Evolutionary conservation across 805 yeast species (phyloP).

Genomic region (Kuraishia ogatae): DNA sequence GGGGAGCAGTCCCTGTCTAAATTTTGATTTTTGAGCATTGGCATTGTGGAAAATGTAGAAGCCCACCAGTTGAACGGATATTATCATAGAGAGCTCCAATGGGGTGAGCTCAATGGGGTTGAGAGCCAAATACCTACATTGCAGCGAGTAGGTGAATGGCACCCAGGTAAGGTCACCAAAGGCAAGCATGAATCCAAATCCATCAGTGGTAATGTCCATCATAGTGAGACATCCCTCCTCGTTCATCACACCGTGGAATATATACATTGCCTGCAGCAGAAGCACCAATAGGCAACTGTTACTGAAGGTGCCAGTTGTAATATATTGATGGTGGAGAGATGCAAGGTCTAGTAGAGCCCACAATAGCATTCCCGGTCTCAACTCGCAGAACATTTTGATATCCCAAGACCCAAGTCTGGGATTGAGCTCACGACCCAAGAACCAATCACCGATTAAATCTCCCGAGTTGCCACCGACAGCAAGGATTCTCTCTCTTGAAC

Average conservation of each 20-base stretch:
- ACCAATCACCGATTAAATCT: slow-evolving; percentile 78
- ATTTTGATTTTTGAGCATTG: slow-evolving; percentile 77
- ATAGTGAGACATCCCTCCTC: slow-evolving; percentile 85
- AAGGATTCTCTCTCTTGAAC: slow-evolving; percentile 59
- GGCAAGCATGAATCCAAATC: slow-evolving; percentile 92
- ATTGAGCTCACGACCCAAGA: slow-evolving; percentile 91
- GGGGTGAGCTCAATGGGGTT: slow-evolving; percentile 49
- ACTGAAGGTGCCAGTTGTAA: slow-evolving; percentile 44
- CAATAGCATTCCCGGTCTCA: slow-evolving; percentile 87
- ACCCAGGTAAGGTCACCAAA: slow-evolving; percentile 92
- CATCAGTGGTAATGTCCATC: slow-evolving; percentile 96
- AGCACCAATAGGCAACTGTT: slow-evolving; percentile 70
- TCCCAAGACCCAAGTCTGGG: slow-evolving; percentile 85
- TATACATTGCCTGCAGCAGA: slow-evolving; percentile 68
- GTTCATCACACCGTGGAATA: slow-evolving; percentile 85
- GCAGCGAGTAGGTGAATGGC: slow-evolving; percentile 86
- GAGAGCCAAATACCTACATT: slow-evolving; percentile 70
- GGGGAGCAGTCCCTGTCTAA: slow-evolving; percentile 67
- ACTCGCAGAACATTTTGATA: slow-evolving; percentile 84
- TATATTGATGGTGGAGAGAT: slow-evolving; percentile 75
- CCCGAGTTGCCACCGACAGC: slow-evolving; percentile 86
- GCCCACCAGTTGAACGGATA: slow-evolving; percentile 49
- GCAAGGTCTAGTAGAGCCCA: slow-evolving; percentile 78
- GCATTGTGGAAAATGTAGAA: slow-evolving; percentile 77
- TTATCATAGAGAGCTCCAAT: slow-evolving; percentile 27